These are phyloP conservation scores for Ceriops decandra DNA, from an alignment of 345 rosid species.

Conservation along the genomic window DNA sequence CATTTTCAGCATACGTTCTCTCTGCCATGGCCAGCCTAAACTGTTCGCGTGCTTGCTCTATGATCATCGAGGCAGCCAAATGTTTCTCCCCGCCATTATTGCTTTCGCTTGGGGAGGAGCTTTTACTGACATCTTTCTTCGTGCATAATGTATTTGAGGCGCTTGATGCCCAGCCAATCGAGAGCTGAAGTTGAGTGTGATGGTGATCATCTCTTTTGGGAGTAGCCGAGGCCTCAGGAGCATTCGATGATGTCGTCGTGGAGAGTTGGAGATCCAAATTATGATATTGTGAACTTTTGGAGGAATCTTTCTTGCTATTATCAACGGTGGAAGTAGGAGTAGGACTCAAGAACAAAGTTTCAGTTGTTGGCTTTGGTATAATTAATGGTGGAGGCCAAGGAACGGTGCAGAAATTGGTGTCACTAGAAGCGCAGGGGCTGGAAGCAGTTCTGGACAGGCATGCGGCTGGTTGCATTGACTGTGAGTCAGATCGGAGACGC, in stretches of 20 bases:
- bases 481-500: conserved; percentile 40
- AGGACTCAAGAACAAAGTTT: conserved; percentile 28
- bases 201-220: conserved; percentile 37
- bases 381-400: conserved; percentile 36
- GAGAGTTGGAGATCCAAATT: conserved; percentile 69
- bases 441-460: conserved; percentile 63
- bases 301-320: conserved; percentile 13
- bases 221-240: conserved; percentile 21
- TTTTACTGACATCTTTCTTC: conserved; percentile 10
- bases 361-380: conserved; percentile 29
- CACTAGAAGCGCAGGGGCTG: conserved; percentile 58
- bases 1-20: conserved; percentile 55
- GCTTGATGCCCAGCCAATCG: conserved; percentile 44
- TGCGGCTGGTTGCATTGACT: conserved; percentile 36
- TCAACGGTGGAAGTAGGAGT: background rate
- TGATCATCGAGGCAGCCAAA: conserved; percentile 23
- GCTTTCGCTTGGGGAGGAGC: conserved; percentile 20
- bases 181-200: conserved; percentile 56
- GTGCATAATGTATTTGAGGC: conserved; percentile 28
- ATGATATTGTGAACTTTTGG: conserved; percentile 24
- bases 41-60: conserved; percentile 41
- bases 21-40: conserved; percentile 56
- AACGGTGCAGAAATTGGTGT: conserved; percentile 43
- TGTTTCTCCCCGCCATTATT: conserved; percentile 19
- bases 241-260: conserved; percentile 35